Conservation (phyloP, 2,329 filamentous ascomycete genomes). For the Zymoseptoria crescenta region DNA sequence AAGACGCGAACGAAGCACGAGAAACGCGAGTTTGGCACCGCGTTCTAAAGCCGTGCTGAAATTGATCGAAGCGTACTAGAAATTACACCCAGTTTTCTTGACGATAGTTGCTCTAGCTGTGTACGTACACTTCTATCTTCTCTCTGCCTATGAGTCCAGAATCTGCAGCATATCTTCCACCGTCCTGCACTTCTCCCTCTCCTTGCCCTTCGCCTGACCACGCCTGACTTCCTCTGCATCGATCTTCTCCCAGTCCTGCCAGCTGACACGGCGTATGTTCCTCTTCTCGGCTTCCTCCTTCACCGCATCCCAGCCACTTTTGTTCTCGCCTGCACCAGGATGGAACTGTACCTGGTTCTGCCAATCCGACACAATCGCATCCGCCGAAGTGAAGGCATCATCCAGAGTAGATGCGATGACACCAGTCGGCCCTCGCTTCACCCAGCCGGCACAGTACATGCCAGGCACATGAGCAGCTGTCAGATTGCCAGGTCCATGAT, state of each 20-base stretch:
- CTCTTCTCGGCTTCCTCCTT: slow-evolving; percentile 49
- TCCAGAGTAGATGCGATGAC: slow-evolving; percentile 95
- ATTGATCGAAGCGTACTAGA: background rate
- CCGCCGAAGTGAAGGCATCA: slow-evolving; percentile 84
- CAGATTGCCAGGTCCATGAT: slow-evolving; percentile 34
- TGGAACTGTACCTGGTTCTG: slow-evolving; percentile 38
- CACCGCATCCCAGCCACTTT: slow-evolving; percentile 69
- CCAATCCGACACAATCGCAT: slow-evolving; percentile 78
- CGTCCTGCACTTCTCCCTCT: slow-evolving; percentile 59
- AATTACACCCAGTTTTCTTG: background rate
- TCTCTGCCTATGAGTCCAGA: slow-evolving; percentile 25
- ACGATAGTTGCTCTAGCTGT: background rate
- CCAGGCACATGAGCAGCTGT: slow-evolving; percentile 53
- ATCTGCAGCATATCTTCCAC: slow-evolving; percentile 52
- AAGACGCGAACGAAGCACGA: background rate
- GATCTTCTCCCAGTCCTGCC: slow-evolving; percentile 81
- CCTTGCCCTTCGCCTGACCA: slow-evolving; percentile 63
- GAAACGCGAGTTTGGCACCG: background rate
- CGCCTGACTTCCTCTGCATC: slow-evolving; percentile 65
- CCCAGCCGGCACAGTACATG: slow-evolving; percentile 91
- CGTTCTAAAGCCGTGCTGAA: background rate
- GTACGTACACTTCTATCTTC: background rate
- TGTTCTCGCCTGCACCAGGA: slow-evolving; percentile 31
- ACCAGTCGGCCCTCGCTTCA: slow-evolving; percentile 87
- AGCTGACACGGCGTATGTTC: slow-evolving; percentile 59